These are phyloP conservation scores for Paracoccidioides brasiliensis DNA, from an alignment of 2,329 filamentous ascomycete species.

Conservation along the genomic window DNA sequence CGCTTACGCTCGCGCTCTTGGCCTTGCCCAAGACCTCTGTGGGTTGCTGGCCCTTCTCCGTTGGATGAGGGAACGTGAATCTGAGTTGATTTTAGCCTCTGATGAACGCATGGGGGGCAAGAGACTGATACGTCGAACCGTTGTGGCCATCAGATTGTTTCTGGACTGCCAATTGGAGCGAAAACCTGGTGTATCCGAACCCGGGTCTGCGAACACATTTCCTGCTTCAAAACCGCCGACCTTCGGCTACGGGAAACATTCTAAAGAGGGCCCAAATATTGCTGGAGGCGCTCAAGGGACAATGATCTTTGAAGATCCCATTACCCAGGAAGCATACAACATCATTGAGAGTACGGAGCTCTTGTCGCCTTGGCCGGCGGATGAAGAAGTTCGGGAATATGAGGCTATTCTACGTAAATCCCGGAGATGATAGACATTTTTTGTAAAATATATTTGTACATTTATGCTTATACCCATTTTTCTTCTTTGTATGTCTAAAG, in stretches of 20 bases:
- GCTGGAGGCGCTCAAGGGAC: neutral
- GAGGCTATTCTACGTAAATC: conserved; percentile 6
- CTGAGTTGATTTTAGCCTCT: conserved; percentile 22
- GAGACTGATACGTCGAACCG: conserved; percentile 26
- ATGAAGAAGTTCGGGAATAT: conserved; percentile 29
- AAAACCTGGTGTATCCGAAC: neutral
- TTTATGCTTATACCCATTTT: neutral
- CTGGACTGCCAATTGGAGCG: conserved; percentile 24
- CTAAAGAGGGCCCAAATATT: neutral
- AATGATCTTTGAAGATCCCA: conserved; percentile 16
- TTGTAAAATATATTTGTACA: neutral
- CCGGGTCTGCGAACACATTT: neutral
- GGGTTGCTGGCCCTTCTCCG: conserved; percentile 28
- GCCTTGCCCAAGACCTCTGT: conserved; percentile 27
- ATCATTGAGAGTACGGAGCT: conserved; percentile 21
- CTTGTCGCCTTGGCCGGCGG: conserved; percentile 27
- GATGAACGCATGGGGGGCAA: conserved; percentile 26
- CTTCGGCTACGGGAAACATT: too few species aligned
- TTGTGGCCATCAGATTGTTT: conserved; percentile 29
- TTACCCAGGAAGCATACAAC: conserved; percentile 24
- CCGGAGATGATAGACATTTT: neutral
- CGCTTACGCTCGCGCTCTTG: conserved; percentile 30
- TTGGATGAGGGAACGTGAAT: conserved; percentile 29
- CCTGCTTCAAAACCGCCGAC: neutral
- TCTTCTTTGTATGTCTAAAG: neutral